These are phyloP conservation scores for Diplodia mutila DNA, from an alignment of 2,329 filamentous ascomycete genomes.

Conservation along the genomic window DNA sequence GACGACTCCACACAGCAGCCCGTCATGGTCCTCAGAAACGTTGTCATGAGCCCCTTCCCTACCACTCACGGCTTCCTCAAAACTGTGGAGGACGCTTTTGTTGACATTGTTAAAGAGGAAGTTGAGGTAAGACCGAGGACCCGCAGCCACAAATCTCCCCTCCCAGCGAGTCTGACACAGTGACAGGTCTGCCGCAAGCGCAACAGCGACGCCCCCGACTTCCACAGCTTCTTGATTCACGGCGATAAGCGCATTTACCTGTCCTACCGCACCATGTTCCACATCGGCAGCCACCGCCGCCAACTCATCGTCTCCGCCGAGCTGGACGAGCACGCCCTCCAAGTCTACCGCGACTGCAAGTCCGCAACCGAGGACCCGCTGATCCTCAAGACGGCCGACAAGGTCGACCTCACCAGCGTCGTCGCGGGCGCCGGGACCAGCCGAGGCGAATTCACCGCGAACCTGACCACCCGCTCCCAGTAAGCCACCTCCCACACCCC, in stretches of 20 bases:
- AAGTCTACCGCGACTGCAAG: slow-evolving; percentile 35
- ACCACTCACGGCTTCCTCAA: slow-evolving; percentile 47
- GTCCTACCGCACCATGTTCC: slow-evolving; percentile 46
- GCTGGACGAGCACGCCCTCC: slow-evolving; percentile 30
- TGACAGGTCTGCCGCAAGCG: slow-evolving; percentile 34
- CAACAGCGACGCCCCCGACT: slow-evolving; percentile 40
- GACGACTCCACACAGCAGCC: slow-evolving; percentile 35
- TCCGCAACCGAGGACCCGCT: slow-evolving; percentile 33
- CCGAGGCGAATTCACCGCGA: background rate
- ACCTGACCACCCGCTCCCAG: background rate
- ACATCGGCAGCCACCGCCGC: slow-evolving; percentile 46
- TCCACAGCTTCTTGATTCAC: slow-evolving; percentile 47
- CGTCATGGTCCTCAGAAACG: slow-evolving; percentile 53
- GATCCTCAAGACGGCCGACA: slow-evolving; percentile 34
- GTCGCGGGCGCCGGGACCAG: slow-evolving; percentile 23
- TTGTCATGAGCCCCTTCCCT: slow-evolving; percentile 54
- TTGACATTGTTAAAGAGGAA: slow-evolving; percentile 38
- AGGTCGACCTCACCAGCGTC: slow-evolving; percentile 33
- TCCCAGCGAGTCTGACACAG: background rate
- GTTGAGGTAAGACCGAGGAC: slow-evolving; percentile 17
- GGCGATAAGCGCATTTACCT: slow-evolving; percentile 42
- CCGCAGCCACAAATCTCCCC: background rate
- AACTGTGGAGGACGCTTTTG: slow-evolving; percentile 41
- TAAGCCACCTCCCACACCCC: background rate
- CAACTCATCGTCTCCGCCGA: slow-evolving; percentile 44